Percentiles rank a stretch among this genome's conserved stretches.
phyloP scores from a whole-genome alignment of 2,329 filamentous ascomycete species.

The Penicillium janthinellum region DNA sequence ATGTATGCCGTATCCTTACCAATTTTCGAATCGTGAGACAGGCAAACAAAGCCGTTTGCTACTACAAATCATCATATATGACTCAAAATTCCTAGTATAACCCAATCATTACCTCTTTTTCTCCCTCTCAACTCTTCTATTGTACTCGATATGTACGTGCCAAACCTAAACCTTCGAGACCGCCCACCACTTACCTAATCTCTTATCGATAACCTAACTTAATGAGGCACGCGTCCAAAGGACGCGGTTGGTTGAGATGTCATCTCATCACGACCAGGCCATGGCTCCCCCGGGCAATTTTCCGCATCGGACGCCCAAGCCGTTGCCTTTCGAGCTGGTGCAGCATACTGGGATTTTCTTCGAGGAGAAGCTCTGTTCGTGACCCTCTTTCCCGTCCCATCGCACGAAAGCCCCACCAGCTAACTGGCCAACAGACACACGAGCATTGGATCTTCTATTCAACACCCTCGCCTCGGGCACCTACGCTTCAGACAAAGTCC shows the following conservation, averaged over 20 bases:
- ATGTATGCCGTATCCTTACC: no score
- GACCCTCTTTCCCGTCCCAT: neutral
- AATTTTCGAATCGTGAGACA: no score
- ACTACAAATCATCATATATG: neutral
- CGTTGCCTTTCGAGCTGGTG: slow-evolving; percentile 64
- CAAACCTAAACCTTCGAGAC: neutral
- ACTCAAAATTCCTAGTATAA: no score
- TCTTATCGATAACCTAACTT: slow-evolving; percentile 26
- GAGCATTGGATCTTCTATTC: slow-evolving; percentile 66
- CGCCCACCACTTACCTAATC: slow-evolving; percentile 8
- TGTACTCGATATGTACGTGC: neutral
- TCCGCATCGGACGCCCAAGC: slow-evolving; percentile 56
- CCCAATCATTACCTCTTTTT: neutral
- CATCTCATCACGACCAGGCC: slow-evolving; percentile 13
- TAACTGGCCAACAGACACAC: slow-evolving; percentile 46
- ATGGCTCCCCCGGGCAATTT: slow-evolving; percentile 24
- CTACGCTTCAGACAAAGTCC: slow-evolving; percentile 51
- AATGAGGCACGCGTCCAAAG: slow-evolving; percentile 6
- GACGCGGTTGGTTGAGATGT: slow-evolving; percentile 17
- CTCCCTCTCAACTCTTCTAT: neutral
- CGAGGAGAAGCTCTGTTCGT: slow-evolving; percentile 71
- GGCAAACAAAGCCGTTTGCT: neutral
- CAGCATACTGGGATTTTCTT: slow-evolving; percentile 71
- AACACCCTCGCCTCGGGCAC: slow-evolving; percentile 38
- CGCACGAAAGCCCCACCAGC: neutral